Conservation (phyloP, 768 basidiomycete species). For the Tulasnella calospora region DNA sequence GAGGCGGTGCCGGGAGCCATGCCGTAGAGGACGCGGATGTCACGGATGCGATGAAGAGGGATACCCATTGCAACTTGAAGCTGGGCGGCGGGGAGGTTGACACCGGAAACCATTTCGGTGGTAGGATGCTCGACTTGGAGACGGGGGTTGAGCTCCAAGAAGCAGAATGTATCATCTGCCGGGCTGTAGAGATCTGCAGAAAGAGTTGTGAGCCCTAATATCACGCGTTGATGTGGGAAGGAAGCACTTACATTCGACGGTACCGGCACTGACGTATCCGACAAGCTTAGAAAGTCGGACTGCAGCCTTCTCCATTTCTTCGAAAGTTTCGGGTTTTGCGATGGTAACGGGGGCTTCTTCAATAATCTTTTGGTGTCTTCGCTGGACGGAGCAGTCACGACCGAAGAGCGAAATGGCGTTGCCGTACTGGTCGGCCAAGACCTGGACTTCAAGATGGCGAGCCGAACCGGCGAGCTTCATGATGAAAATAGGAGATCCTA, state of each 20-base stretch:
- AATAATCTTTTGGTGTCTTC: conserved; percentile 99
- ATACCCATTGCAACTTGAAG: conserved; percentile 98
- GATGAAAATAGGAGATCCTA: conserved; percentile 96
- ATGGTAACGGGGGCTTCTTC: conserved; percentile 99
- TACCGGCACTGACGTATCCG: conserved; percentile 97
- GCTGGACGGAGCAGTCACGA: conserved; percentile 98
- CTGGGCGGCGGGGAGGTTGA: conserved; percentile 95
- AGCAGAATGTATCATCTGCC: conserved; percentile 89
- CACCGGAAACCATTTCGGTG: conserved; percentile 99
- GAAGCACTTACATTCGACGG: conserved; percentile 77
- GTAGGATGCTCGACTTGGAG: conserved; percentile 99
- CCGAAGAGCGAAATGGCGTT: conserved; percentile 99
- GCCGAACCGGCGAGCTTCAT: conserved; percentile 99
- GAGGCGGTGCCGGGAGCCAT: conserved; percentile 83
- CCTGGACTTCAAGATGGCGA: conserved; percentile 95
- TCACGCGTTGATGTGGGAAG: conserved; percentile 24
- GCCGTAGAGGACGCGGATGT: conserved; percentile 93
- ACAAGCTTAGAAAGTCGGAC: conserved; percentile 98
- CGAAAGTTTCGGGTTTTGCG: conserved; percentile 84
- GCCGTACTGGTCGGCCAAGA: conserved; percentile 98
- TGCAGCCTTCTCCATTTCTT: conserved; percentile 98
- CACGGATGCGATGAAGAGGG: conserved; percentile 88
- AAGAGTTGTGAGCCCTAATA: background rate
- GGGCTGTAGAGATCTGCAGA: conserved; percentile 85
- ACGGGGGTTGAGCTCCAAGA: conserved; percentile 98